Evolutionary conservation across 2,329 filamentous ascomycete species (phyloP), one percentile per base, ranked within the genome.

Genomic region (Ceratocystis smalleyi): DNA sequence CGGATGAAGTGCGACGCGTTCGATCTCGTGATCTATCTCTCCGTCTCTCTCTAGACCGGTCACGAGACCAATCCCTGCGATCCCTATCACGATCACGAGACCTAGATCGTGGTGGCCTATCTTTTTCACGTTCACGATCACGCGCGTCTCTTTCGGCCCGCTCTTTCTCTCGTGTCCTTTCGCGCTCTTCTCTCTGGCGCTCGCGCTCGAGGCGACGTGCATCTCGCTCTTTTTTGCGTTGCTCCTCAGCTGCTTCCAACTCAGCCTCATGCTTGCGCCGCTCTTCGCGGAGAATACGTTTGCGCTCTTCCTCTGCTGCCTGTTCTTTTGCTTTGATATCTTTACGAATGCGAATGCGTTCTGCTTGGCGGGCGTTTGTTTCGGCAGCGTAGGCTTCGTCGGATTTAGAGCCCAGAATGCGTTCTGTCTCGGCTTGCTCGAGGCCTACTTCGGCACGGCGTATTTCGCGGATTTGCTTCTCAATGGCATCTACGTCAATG

Each of bases 361-460:
- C 81, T 7, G 79, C 77, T 43, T 81, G 77, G 61, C 84, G 82
- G 5, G 76, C 77, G 8, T 82, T 79, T 1, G 85, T 85, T 66
- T 89, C 87, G 59, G 79, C 79, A 1, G 82, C 84, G 72, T 91
- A 92, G 60, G 87, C 84, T 64, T 85, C 82, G 69, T 92, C 88
- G 0, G 84, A 87, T 73, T 88, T 91, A 59, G 81, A 77, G 19
- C 88, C 88, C 63, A 81, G 82, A 8, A 75, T 68, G 51, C 82
- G 76, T 71, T 92, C 88, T 22, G 82, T 81, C 32, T 79, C 79
- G 2, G 88, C 87, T 1, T 79, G 82, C 64, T 88, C 86, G 51
- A 82, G 79, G 30, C 88, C 88, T 67, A 91, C 81, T 66, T 90
- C 86, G 15, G 78, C 78, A 19, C 79, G 77, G 27, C 88, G 80